Evolutionary conservation across 768 basidiomycete genomes (phyloP), one percentile per base, ranked within the genome.

Genomic region (Leccinellum rugosiceps): DNA sequence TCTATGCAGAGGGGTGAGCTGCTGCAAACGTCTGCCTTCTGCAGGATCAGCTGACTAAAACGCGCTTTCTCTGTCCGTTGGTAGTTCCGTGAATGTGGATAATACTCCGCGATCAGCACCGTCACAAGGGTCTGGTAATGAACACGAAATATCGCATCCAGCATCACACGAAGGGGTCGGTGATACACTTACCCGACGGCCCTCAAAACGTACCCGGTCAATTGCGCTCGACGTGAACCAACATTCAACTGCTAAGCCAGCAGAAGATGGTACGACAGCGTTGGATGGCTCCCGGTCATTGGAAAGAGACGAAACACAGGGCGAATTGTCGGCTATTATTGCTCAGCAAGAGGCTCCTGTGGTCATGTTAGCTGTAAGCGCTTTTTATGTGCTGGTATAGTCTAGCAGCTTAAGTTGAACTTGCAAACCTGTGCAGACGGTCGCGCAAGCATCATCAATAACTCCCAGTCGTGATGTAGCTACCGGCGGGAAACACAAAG

Each of bases 401-500:
- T 34, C 43, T 41, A 58, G 26, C n/a, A 59, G 31, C 15, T 19
- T 6, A 28, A 34, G 28, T 58, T 13, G 9, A 53, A 47, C 48
- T 15, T 38, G 23, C 28, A 15, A 62, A 26, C 6, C 26, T 25
- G 25, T 38, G n/a, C 55, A 57, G 54, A 49, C 8, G 11, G 3
- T 15, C 2, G 25, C 28, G 26, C 25, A 49, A 26, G 55, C 41
- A 30, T 26, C 48, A 10, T 56, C 50, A 2, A n/a, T 28, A 15
- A 54, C 31, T 52, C 28, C 41, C 19, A 32, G 21, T 44, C 44
- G 5, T 41, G 26, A 47, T n/a, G 28, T 11, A 15, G 52, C 30
- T 15, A 15, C 41, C 55, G 44, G 57, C 34, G 54, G 63, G 54
- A 66, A 67, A 31, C 63, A 65, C 38, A 62, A 60, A 53, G 35